Evolutionary conservation across 768 basidiomycete species (phyloP).

Genomic region (Leucocoprinus sp.): DNA sequence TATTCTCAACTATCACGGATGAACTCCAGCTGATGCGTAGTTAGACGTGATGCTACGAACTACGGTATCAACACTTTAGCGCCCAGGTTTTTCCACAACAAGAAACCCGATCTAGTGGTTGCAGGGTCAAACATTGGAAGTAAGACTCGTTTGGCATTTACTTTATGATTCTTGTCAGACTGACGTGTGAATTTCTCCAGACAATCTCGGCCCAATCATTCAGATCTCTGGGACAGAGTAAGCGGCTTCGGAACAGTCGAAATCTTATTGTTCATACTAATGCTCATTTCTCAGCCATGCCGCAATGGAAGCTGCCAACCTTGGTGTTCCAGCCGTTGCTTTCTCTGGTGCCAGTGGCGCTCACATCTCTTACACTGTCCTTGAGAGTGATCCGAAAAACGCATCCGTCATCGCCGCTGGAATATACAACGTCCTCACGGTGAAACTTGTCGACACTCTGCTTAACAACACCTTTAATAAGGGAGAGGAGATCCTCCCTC

Average conservation of each 20-base stretch:
- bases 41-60: conserved; percentile 23
- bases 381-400: conserved; percentile 23
- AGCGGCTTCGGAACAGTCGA: conserved; percentile 2
- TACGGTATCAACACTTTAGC: conserved; percentile 32
- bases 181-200: conserved; percentile 9
- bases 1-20: neutral
- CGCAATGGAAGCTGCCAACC: conserved; percentile 29
- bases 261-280: neutral
- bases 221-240: conserved; percentile 29
- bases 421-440: conserved; percentile 29
- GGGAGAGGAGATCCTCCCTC: conserved; percentile 26
- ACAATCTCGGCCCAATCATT: conserved; percentile 21
- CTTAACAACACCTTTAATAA: conserved; percentile 14
- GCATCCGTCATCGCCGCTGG: conserved; percentile 22
- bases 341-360: conserved; percentile 27
- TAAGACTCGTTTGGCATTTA: conserved; percentile 7
- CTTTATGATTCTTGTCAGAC: neutral
- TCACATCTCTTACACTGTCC: conserved; percentile 36
- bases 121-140: conserved; percentile 29
- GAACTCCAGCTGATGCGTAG: neutral
- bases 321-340: conserved; percentile 34
- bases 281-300: conserved; percentile 25
- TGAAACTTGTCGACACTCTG: conserved; percentile 23
- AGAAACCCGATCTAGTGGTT: conserved; percentile 28
- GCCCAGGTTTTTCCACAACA: conserved; percentile 24